Conservation (phyloP, 129 eudicot species). For the Apium graveolens region DNA sequence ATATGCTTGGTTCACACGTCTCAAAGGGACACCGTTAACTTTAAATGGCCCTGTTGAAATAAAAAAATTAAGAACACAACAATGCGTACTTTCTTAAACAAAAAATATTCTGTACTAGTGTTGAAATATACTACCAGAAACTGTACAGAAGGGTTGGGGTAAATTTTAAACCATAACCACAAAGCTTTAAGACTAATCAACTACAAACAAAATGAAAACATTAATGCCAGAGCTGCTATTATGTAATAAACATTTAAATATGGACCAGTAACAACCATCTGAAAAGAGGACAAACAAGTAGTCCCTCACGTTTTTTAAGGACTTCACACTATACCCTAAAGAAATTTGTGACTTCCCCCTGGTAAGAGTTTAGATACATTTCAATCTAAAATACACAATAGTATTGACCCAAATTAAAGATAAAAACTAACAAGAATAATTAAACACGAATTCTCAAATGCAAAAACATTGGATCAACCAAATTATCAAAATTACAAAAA, state of each 20-base stretch:
- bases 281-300: not conserved
- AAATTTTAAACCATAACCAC: not conserved
- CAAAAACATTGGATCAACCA: not conserved
- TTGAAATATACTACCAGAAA: not conserved
- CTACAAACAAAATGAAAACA: not conserved
- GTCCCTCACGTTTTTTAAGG: not conserved
- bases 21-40: conserved; percentile 75
- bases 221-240: not conserved
- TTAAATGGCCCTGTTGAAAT: conserved; percentile 49
- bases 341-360: not conserved
- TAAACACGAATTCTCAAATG: too few species aligned
- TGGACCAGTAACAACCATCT: not conserved
- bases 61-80: not conserved
- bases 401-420: too few species aligned
- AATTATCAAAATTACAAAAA: not conserved
- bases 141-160: not conserved
- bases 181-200: not conserved
- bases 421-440: too few species aligned
- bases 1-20: conserved; percentile 69
- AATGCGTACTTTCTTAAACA: not conserved
- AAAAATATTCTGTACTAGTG: not conserved
- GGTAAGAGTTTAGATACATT: not conserved
- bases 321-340: not conserved
- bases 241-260: not conserved
- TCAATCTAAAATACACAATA: too few species aligned